phyloP scores from a whole-genome alignment of 768 basidiomycete species.

The Lactifluus echinatus region DNA sequence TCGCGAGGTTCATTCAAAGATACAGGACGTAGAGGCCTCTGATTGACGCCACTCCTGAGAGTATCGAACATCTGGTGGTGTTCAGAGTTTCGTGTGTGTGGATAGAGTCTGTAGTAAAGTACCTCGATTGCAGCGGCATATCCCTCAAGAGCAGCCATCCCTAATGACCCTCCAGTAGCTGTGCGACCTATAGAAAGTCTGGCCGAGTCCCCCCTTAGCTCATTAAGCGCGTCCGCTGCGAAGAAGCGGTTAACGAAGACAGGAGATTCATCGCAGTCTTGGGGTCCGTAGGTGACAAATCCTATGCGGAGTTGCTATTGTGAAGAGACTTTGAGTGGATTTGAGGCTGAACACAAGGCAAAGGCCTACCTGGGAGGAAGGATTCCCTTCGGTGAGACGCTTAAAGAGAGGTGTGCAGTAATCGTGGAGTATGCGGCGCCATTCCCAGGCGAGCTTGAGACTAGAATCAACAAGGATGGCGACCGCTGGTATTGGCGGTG shows the following conservation, averaged over 20 bases:
- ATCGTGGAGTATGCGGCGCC: conserved; percentile 10
- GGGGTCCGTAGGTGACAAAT: conserved; percentile 22
- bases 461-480: conserved; percentile 20
- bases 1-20: conserved; percentile 4
- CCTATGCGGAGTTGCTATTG: conserved; percentile 17
- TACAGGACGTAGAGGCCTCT: conserved; percentile 11
- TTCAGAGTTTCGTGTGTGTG: neutral
- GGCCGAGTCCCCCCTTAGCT: conserved; percentile 17
- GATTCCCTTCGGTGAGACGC: conserved; percentile 12
- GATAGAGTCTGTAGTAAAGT: neutral
- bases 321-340: neutral
- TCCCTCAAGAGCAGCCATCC: conserved; percentile 20
- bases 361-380: neutral
- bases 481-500: conserved; percentile 10
- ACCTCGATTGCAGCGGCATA: conserved; percentile 21
- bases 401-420: conserved; percentile 13
- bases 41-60: conserved; percentile 10
- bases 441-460: conserved; percentile 14
- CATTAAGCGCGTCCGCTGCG: neutral
- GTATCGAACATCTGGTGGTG: conserved; percentile 18
- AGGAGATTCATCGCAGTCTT: conserved; percentile 16
- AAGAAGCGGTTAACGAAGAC: conserved; percentile 22
- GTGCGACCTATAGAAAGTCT: conserved; percentile 20
- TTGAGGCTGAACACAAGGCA: neutral
- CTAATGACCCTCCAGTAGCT: conserved; percentile 13